These are phyloP conservation scores for Rhodamnia rubescens DNA, from an alignment of 345 rosid species.

Conservation along the genomic window DNA sequence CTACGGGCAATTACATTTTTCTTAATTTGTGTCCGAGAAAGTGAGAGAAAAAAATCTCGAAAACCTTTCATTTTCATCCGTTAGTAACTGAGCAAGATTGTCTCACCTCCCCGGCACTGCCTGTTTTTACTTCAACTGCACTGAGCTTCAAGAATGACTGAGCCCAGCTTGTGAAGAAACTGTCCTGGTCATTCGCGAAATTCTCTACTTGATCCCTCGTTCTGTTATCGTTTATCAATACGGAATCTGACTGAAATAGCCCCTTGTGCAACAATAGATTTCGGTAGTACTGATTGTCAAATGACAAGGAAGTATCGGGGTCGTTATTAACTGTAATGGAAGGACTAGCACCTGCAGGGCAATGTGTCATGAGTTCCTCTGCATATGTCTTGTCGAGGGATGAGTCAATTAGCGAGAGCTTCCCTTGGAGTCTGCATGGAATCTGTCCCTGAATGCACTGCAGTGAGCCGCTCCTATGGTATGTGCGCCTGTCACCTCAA, in stretches of 20 bases:
- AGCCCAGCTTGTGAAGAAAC: slow-evolving; percentile 50
- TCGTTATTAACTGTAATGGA: slow-evolving; percentile 44
- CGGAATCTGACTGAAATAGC: slow-evolving; percentile 68
- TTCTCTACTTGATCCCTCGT: slow-evolving; percentile 42
- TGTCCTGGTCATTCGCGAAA: slow-evolving; percentile 39
- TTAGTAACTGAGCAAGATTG: slow-evolving; percentile 33
- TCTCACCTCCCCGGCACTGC: slow-evolving; percentile 60
- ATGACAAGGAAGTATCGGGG: slow-evolving; percentile 40
- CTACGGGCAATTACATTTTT: not conserved
- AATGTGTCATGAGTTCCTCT: slow-evolving; percentile 28
- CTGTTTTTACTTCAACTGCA: slow-evolving; percentile 50
- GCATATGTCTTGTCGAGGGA: slow-evolving; percentile 48
- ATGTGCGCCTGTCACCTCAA: slow-evolving; percentile 47
- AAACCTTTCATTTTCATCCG: not conserved
- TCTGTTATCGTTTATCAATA: slow-evolving; percentile 35
- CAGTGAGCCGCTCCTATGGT: slow-evolving; percentile 77
- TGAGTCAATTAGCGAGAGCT: slow-evolving; percentile 26
- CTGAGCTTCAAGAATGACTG: slow-evolving; percentile 70
- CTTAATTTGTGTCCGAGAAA: not conserved
- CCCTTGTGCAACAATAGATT: slow-evolving; percentile 49
- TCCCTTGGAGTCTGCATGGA: slow-evolving; percentile 38
- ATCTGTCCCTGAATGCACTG: slow-evolving; percentile 53
- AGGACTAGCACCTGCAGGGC: slow-evolving; percentile 32
- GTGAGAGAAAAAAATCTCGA: not conserved
- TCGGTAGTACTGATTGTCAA: slow-evolving; percentile 58